Evolutionary conservation across 441 rosid species (phyloP), one percentile per base, ranked within the genome.

Genomic region (Croton laevigatus): DNA sequence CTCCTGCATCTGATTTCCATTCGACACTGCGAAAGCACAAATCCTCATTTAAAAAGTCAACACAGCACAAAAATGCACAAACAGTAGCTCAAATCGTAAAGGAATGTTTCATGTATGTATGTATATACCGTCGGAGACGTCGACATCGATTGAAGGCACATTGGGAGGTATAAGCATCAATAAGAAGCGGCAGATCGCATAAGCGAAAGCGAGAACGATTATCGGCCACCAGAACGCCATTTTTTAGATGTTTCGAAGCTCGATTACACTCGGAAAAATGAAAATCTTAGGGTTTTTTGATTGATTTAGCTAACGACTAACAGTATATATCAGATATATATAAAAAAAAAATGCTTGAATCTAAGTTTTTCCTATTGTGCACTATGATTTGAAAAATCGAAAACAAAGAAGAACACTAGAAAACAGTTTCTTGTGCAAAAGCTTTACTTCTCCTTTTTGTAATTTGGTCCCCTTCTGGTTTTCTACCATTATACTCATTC

Each of bases 191-290:
- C 98, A 91, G 87, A 93, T 87, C 86, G 86, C 97, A 80, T 89
- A 93, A 54, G 98, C 99, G 66, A 87, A 80, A 46, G 85, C 93
- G 72, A 91, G 85, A 52, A 93, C 98, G 71, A 91, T 86, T 74
- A 93, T 65, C 22, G 97, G 90, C 96, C 97, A 95, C 99, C 93
- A 93, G 76, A 95, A 85, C 68, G 91, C 87, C 99, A 95, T 91
- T 69, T 27, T 60, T n/a, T 36, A 22, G 9, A 3, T 61, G 57
- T 20, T 59, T 22, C 52, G 27, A 40, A 48, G 27, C 37, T 9
- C 10, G 44, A 40, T 40, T 40, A 40, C 10, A 9, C 44, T 40
- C 4, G 5, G 51, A 40, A 13, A 40, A 23, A 10, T 42, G 62
- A 71, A 63, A 44, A 55, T 57, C 42, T 61, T 65, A 79, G 74